These are phyloP conservation scores for Cutaneotrichosporon sp. DNA, from an alignment of 1,284 basidiomycete species.

Conservation along the genomic window DNA sequence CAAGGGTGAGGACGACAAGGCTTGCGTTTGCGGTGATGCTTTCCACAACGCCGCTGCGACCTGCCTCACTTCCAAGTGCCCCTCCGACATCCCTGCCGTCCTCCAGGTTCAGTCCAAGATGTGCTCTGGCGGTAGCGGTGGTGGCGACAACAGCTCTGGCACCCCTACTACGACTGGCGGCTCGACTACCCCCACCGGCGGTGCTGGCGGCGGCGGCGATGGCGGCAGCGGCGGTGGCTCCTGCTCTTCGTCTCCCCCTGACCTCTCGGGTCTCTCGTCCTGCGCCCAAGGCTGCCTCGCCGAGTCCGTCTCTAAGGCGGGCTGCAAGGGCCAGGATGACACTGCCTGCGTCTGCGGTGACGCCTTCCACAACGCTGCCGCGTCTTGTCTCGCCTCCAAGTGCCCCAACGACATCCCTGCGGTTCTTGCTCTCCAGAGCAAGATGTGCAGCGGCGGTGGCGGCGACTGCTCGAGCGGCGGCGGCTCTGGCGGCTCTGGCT, in stretches of 20 bases:
- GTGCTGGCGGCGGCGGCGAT: neutral
- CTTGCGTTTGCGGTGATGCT: slow-evolving; percentile 1
- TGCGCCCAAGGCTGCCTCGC: slow-evolving; percentile 3
- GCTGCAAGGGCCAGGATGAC: slow-evolving; percentile 8
- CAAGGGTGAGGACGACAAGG: slow-evolving; percentile 3
- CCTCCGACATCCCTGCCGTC: slow-evolving; percentile 3
- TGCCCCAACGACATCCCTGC: neutral
- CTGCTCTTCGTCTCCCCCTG: neutral
- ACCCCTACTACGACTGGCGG: neutral
- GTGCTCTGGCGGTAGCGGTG: neutral
- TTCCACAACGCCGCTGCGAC: slow-evolving; percentile 2
- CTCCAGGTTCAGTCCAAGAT: slow-evolving; percentile 3
- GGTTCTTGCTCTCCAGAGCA: neutral
- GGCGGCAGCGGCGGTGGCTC: neutral
- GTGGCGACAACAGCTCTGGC: neutral
- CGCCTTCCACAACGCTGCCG: neutral
- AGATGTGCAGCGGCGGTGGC: no score
- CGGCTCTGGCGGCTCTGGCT: neutral
- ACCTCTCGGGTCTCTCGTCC: slow-evolving; percentile 1
- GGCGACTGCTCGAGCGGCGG: neutral
- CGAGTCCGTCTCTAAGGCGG: neutral
- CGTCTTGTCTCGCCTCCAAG: neutral
- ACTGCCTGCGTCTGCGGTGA: slow-evolving; percentile 5
- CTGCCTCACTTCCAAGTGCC: neutral
- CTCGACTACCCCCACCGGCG: neutral